A percentile compares a stretch with the other conserved stretches of the same genome.
These are phyloP conservation scores for Fonsecaea pedrosoi DNA, from an alignment of 2,329 filamentous ascomycete species.

Conservation along the genomic window DNA sequence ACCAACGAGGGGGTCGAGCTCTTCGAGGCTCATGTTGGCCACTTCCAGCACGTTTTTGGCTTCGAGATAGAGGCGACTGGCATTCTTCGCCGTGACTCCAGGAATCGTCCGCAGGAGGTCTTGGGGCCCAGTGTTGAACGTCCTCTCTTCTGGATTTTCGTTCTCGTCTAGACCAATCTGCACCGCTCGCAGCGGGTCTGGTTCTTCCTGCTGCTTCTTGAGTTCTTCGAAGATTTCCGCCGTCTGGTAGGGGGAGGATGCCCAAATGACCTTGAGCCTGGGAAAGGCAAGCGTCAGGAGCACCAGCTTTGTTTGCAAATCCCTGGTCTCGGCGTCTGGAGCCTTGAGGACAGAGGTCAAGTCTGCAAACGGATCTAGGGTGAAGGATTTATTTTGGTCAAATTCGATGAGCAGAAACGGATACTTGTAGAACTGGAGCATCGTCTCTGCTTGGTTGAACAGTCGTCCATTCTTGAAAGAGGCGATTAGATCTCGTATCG, in stretches of 20 bases:
- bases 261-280: slow-evolving; percentile 90
- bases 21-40: slow-evolving; percentile 80
- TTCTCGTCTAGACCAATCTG: slow-evolving; percentile 72
- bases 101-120: slow-evolving; percentile 89
- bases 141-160: slow-evolving; percentile 67
- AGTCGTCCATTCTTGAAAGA: slow-evolving; percentile 91
- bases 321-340: slow-evolving; percentile 67
- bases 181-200: slow-evolving; percentile 86
- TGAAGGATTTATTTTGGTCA: slow-evolving; percentile 96
- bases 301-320: slow-evolving; percentile 90
- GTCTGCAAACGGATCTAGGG: slow-evolving; percentile 73
- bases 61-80: slow-evolving; percentile 73
- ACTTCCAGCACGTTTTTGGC: slow-evolving; percentile 80
- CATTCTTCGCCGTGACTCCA: slow-evolving; percentile 79
- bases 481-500: slow-evolving; percentile 84
- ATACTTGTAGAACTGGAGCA: slow-evolving; percentile 89
- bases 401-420: slow-evolving; percentile 97
- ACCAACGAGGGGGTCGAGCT: slow-evolving; percentile 77
- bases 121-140: slow-evolving; percentile 83
- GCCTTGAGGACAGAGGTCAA: slow-evolving; percentile 70
- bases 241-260: slow-evolving; percentile 88
- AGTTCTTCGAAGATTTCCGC: slow-evolving; percentile 95
- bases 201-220: slow-evolving; percentile 87
- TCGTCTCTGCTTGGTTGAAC: slow-evolving; percentile 89
- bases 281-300: slow-evolving; percentile 92